phyloP scores from a whole-genome alignment of 768 basidiomycete genomes.

The Hypholoma fasciculare region DNA sequence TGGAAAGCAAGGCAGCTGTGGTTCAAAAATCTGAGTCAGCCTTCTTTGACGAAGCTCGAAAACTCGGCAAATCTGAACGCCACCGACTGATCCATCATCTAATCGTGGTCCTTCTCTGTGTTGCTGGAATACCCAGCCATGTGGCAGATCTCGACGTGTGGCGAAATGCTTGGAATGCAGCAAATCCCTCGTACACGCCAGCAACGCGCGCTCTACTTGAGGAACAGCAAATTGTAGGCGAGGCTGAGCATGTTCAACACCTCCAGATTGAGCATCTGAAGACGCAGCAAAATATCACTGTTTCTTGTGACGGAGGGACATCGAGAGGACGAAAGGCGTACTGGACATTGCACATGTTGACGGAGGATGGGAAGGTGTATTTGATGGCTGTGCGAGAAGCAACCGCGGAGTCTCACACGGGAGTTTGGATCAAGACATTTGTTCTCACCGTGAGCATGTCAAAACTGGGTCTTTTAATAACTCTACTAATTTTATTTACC shows the following conservation, averaged over 20 bases:
- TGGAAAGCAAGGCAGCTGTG: not conserved
- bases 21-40: not conserved
- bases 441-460: conserved; percentile 7
- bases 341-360: conserved; percentile 32
- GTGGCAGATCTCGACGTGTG: conserved; percentile 12
- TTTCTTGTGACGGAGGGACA: conserved; percentile 19
- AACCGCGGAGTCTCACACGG: conserved; percentile 26
- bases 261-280: conserved; percentile 8
- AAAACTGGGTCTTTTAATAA: not conserved
- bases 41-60: conserved; percentile 9
- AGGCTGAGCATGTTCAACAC: conserved; percentile 13
- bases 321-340: conserved; percentile 20
- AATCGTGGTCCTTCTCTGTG: conserved; percentile 15
- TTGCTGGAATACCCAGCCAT: conserved; percentile 14
- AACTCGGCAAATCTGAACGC: not conserved
- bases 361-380: conserved; percentile 23
- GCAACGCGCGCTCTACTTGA: conserved; percentile 10
- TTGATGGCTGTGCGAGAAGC: conserved; percentile 26
- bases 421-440: conserved; percentile 21
- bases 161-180: conserved; percentile 4
- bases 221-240: conserved; percentile 13
- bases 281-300: conserved; percentile 17
- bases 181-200: conserved; percentile 12
- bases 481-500: not conserved
- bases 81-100: conserved; percentile 11